Percentiles rank a stretch among this genome's conserved stretches.
phyloP scores from a whole-genome alignment of 495 filamentous ascomycete genomes.

The Penicillium tannophilum region DNA sequence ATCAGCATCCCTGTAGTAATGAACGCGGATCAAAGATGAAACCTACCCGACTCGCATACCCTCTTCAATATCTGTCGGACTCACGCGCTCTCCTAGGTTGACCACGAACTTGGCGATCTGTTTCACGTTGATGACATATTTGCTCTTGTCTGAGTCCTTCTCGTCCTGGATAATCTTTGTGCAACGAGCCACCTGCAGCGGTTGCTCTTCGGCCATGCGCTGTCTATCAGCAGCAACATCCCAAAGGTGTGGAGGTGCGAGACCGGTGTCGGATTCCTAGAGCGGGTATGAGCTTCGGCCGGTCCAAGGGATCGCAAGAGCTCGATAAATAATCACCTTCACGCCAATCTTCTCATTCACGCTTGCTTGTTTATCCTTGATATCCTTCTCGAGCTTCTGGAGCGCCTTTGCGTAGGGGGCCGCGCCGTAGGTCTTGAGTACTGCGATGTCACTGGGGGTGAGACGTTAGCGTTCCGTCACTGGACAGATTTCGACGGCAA shows the following conservation, averaged over 20 bases:
- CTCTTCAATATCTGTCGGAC: conserved; percentile 98
- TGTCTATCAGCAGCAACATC: conserved; percentile 96
- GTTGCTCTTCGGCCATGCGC: conserved; percentile 97
- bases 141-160: conserved; percentile 96
- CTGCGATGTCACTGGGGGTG: conserved; percentile 86
- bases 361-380: conserved; percentile 94
- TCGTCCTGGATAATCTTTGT: conserved; percentile 99
- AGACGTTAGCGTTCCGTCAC: conserved; percentile 28
- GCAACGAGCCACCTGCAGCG: conserved; percentile 94
- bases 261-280: conserved; percentile 96
- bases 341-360: conserved; percentile 97
- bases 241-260: conserved; percentile 98
- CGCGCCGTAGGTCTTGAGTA: conserved; percentile 98
- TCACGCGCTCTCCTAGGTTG: conserved; percentile 94
- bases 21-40: background rate
- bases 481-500: background rate
- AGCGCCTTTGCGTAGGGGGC: conserved; percentile 90
- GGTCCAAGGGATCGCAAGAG: conserved; percentile 14
- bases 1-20: conserved; percentile 16
- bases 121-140: conserved; percentile 99
- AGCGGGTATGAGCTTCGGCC: conserved; percentile 27
- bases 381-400: conserved; percentile 96
- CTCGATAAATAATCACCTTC: conserved; percentile 49
- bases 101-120: conserved; percentile 99
- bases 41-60: conserved; percentile 92